A percentile compares a stretch with the other conserved stretches of the same genome.
Conservation (phyloP, 768 basidiomycete genomes). For the Candolleomyces aberdarensis region DNA sequence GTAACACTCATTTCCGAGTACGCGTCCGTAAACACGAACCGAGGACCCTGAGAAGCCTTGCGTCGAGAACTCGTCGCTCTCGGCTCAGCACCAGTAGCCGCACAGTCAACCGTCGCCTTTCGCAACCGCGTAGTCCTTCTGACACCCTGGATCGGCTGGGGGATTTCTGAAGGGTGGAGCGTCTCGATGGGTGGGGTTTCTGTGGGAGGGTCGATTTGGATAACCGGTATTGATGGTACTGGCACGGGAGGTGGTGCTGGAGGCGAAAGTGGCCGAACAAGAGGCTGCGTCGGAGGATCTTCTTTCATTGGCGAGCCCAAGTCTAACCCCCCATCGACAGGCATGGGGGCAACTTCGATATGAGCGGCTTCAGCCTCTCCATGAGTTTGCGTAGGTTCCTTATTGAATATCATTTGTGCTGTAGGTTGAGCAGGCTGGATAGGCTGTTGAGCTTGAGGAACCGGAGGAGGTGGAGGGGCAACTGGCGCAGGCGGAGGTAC, state of each 20-base stretch:
- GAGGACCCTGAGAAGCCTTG: conserved; percentile 31
- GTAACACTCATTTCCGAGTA: conserved; percentile 69
- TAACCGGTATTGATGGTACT: neutral
- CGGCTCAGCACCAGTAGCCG: conserved; percentile 9
- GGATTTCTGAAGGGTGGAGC: conserved; percentile 2
- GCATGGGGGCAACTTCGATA: neutral
- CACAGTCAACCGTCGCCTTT: conserved; percentile 3
- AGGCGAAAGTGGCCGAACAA: neutral
- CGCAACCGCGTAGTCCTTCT: conserved; percentile 12
- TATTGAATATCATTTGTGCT: neutral
- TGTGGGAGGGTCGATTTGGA: conserved; percentile 7
- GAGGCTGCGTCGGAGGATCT: neutral
- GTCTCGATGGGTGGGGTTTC: conserved; percentile 10
- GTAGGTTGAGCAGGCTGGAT: neutral
- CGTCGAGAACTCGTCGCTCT: conserved; percentile 39
- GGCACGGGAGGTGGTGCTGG: neutral
- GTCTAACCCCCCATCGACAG: neutral
- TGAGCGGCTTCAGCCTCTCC: neutral
- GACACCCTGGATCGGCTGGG: conserved; percentile 6
- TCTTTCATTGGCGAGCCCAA: conserved; percentile 6
- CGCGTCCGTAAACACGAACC: conserved; percentile 30
- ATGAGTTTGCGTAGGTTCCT: neutral
- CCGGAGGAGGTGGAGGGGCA: neutral
- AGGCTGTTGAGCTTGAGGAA: neutral
- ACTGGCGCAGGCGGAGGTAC: neutral